Evolutionary conservation across 352 stramenopile species (phyloP).

Genomic region (Pythium sukuiense): DNA sequence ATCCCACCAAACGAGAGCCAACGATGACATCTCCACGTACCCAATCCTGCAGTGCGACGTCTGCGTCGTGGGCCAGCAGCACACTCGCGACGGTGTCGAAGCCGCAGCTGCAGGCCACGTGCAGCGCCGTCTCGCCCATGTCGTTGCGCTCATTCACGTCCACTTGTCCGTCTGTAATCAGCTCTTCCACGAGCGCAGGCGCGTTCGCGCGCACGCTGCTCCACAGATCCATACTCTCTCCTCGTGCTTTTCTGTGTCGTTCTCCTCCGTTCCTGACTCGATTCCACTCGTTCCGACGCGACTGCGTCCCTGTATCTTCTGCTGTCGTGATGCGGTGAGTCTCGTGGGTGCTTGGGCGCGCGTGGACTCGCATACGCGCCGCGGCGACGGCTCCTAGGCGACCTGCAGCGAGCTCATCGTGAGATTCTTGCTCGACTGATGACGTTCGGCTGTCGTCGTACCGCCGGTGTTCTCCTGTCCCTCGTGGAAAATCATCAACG

Average conservation of each 20-base stretch:
- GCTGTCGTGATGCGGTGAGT: neutral
- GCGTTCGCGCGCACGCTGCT: slow-evolving; percentile 11
- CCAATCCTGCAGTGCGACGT: slow-evolving; percentile 55
- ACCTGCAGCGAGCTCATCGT: slow-evolving; percentile 19
- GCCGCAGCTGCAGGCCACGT: slow-evolving; percentile 59
- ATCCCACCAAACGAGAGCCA: neutral
- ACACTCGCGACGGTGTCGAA: slow-evolving; percentile 54
- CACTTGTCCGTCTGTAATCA: slow-evolving; percentile 27
- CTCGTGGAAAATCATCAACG: slow-evolving; percentile 3
- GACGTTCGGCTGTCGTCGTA: neutral
- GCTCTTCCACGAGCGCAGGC: slow-evolving; percentile 11
- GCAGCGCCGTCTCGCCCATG: slow-evolving; percentile 70
- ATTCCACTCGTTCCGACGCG: slow-evolving; percentile 10
- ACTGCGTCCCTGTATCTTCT: neutral
- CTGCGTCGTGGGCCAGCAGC: slow-evolving; percentile 54
- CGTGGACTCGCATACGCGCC: neutral
- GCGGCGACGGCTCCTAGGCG: slow-evolving; percentile 13
- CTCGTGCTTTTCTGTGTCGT: neutral
- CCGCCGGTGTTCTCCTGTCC: slow-evolving; percentile 5
- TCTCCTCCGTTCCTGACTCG: slow-evolving; percentile 8
- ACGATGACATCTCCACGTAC: slow-evolving; percentile 34
- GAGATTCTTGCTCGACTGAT: slow-evolving; percentile 25
- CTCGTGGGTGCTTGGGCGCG: neutral
- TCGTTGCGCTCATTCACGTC: slow-evolving; percentile 66
- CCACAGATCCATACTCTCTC: slow-evolving; percentile 27